These are phyloP conservation scores for Ustilago tritici DNA, from an alignment of 1,284 basidiomycete genomes.

Conservation along the genomic window DNA sequence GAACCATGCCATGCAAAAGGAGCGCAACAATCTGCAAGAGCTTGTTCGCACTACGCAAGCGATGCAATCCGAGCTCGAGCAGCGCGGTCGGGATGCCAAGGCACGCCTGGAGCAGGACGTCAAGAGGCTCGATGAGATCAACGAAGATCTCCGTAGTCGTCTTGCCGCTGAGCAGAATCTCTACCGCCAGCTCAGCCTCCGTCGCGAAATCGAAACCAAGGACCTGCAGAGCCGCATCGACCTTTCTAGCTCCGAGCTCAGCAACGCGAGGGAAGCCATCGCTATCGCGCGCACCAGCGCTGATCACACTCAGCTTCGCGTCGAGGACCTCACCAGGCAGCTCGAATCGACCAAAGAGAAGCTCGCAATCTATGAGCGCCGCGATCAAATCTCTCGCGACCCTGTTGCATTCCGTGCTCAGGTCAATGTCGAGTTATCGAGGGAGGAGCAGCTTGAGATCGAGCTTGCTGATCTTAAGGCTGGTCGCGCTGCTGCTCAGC, in stretches of 20 bases:
- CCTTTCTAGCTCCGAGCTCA: conserved; percentile 78
- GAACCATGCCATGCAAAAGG: conserved; percentile 81
- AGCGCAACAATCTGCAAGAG: conserved; percentile 85
- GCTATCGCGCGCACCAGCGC: conserved; percentile 82
- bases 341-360: conserved; percentile 84
- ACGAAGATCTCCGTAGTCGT: conserved; percentile 80
- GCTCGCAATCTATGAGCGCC: conserved; percentile 85
- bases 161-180: conserved; percentile 83
- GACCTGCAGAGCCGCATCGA: conserved; percentile 82
- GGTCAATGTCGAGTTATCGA: conserved; percentile 70
- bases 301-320: conserved; percentile 81
- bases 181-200: conserved; percentile 78
- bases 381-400: conserved; percentile 67
- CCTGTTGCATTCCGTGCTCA: conserved; percentile 40
- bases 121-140: conserved; percentile 75
- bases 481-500: conserved; percentile 63
- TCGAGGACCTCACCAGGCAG: conserved; percentile 79
- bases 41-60: conserved; percentile 87
- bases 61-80: conserved; percentile 88
- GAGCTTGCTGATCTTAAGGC: conserved; percentile 76
- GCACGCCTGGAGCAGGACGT: conserved; percentile 83
- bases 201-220: conserved; percentile 83
- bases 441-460: conserved; percentile 83
- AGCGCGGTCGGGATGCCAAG: conserved; percentile 82
- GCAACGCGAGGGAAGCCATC: conserved; percentile 79